Conservation (phyloP, 345 rosid genomes). For the Salix brachista region DNA sequence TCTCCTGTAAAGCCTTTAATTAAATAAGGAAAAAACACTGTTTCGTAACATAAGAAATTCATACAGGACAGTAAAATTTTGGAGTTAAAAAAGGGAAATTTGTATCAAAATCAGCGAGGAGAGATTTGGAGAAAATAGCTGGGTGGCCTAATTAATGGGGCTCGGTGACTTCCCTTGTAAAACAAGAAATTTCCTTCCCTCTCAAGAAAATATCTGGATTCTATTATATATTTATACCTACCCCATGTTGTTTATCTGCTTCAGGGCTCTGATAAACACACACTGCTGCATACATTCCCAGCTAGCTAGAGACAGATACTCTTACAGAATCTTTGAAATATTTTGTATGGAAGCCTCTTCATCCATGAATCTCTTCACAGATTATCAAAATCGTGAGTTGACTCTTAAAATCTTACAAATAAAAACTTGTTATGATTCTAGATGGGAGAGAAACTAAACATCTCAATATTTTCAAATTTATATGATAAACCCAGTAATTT, state of each 20-base stretch:
- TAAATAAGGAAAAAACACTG: too few relatives aligned
- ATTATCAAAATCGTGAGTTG: too few relatives aligned
- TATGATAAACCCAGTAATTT: too few relatives aligned
- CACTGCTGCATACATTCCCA: not conserved
- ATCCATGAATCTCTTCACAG: not conserved
- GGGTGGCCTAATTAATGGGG: not conserved
- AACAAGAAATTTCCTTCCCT: not conserved
- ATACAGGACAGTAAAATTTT: too few relatives aligned
- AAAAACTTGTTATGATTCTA: too few relatives aligned
- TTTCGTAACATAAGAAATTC: too few relatives aligned
- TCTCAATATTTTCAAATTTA: too few relatives aligned
- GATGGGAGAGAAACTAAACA: too few relatives aligned
- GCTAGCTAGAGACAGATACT: not conserved
- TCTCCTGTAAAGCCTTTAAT: too few relatives aligned
- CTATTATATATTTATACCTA: not conserved
- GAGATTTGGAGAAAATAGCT: not conserved
- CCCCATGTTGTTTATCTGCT: not conserved
- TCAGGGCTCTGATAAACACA: not conserved
- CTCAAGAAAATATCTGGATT: not conserved
- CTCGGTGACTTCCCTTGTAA: not conserved
- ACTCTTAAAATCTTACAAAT: too few relatives aligned
- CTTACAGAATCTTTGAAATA: not conserved
- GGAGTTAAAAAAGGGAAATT: not conserved
- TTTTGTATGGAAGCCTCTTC: not conserved
- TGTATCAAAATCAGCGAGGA: not conserved